Evolutionary conservation across 768 basidiomycete genomes (phyloP), one percentile per base, ranked within the genome.

Genomic region (Serendipita indica): DNA sequence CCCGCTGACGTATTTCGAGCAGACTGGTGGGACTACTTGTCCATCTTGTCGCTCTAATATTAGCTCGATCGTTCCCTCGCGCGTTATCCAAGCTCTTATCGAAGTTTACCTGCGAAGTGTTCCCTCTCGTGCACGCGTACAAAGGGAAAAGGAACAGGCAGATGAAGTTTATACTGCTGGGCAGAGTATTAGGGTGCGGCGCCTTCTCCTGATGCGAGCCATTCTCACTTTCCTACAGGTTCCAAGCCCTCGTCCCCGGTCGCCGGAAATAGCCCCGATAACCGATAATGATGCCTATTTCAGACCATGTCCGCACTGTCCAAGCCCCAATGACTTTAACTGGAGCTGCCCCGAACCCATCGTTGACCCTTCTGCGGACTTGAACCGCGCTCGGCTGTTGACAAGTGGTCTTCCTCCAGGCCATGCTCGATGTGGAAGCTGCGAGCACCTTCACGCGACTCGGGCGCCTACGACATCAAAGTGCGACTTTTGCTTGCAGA

Each of bases 1-100:
- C 49, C 58, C 28, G 43, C 30, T 61, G 39, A 45, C 45, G 64
- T 43, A 39, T 35, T 37, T 30, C 35, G 18, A 43, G 13, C 63
- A 90, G 87, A 90, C 90, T 64, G 85, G 86, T 33, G 89, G 88
- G 57, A 83, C 84, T 18, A 86, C 80, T 64, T 91, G 89, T 67
- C 89, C 89, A 13, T 81, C 84, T 3, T 91, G 89, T 65, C 82
- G 89, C 58, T 77, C 80, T 25, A 63, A 74, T n/a, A 82, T 86
- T 13, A 82, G 76, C 25, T 73, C 76, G 22, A 86, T 86, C 34
- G 76, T 77, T 2, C 84, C 84, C 18, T 89, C 84, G 60, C 81
- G 89, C 28, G 77, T 79, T 2, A 69, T 91, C 13, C 84, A 91
- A 67, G 72, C 78, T 35, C 77, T 89, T 62, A 69, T 89, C 59